Conservation (phyloP, 768 basidiomycete species). For the Suillus occidentalis region DNA sequence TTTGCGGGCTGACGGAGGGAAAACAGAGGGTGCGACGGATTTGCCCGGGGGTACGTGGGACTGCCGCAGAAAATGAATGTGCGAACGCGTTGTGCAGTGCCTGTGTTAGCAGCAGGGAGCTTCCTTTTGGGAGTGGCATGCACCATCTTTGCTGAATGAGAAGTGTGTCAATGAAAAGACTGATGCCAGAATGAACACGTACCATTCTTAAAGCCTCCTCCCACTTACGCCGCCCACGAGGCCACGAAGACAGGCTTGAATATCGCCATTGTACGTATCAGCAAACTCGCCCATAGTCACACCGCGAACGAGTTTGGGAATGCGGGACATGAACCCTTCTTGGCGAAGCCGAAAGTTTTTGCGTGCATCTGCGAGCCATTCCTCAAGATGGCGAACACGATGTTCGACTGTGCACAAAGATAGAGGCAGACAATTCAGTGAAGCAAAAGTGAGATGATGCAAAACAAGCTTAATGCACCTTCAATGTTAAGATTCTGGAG, state of each 20-base stretch:
- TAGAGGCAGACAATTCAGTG: constrained; percentile 6
- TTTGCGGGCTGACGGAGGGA: constrained; percentile 39
- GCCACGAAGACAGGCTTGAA: constrained; percentile 69
- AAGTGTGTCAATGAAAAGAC: constrained; percentile 5
- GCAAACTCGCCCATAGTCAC: constrained; percentile 80
- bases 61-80: constrained; percentile 31
- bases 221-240: constrained; percentile 70
- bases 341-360: constrained; percentile 75
- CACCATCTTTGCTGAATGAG: constrained; percentile 42
- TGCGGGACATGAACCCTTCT: constrained; percentile 70
- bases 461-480: constrained; percentile 42
- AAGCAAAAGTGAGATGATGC: neutral
- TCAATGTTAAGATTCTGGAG: constrained; percentile 79
- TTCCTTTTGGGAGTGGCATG: constrained; percentile 55
- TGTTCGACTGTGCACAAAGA: constrained; percentile 51
- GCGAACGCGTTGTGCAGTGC: constrained; percentile 50
- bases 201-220: constrained; percentile 63
- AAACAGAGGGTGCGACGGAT: constrained; percentile 27
- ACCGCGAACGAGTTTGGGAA: constrained; percentile 70
- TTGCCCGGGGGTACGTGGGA: neutral
- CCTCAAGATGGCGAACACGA: constrained; percentile 69
- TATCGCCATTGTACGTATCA: constrained; percentile 73
- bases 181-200: constrained; percentile 16
- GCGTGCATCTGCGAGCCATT: constrained; percentile 72
- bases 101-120: constrained; percentile 48